A percentile compares a stretch with the other conserved stretches of the same genome.
These are phyloP conservation scores for Apiotrichum porosum DNA, from an alignment of 1,284 basidiomycete genomes.

Conservation along the genomic window DNA sequence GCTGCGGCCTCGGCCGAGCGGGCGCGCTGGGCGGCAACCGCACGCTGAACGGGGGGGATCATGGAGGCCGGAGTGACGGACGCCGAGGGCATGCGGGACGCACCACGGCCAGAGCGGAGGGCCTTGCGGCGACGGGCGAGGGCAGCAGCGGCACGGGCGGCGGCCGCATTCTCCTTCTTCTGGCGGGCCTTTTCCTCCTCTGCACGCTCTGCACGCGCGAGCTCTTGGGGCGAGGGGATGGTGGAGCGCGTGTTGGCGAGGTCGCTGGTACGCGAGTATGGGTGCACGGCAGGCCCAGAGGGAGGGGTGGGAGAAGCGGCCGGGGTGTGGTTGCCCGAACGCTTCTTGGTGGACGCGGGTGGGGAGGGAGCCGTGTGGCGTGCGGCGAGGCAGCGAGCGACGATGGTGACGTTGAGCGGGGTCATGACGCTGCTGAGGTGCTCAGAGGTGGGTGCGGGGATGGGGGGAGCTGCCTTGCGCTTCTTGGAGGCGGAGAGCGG, in stretches of 20 bases:
- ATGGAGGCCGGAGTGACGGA: constrained; percentile 12
- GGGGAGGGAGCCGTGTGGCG: constrained; percentile 6
- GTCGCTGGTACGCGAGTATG: constrained; percentile 31
- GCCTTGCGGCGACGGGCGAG: constrained; percentile 15
- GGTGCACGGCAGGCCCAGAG: constrained; percentile 17
- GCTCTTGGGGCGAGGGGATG: constrained; percentile 29
- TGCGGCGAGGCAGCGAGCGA: constrained; percentile 27
- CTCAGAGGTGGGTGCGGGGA: constrained; percentile 5
- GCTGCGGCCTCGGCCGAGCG: constrained; percentile 15
- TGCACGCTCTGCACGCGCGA: constrained; percentile 20
- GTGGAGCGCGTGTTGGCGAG: constrained; percentile 30
- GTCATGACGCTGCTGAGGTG: constrained; percentile 18
- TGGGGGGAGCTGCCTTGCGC: constrained; percentile 6
- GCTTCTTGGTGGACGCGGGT: constrained; percentile 6
- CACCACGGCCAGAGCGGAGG: constrained; percentile 10
- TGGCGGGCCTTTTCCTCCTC: constrained; percentile 28
- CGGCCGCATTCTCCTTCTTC: constrained; percentile 30
- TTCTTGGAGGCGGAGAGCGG: constrained; percentile 11
- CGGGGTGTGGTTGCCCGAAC: constrained; percentile 13
- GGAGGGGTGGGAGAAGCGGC: constrained; percentile 11
- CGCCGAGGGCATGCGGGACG: constrained; percentile 7
- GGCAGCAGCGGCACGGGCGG: constrained; percentile 27
- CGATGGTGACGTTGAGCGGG: constrained; percentile 29
- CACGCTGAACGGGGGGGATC: constrained; percentile 17
- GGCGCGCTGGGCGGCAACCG: constrained; percentile 17